Evolutionary conservation across 257 asterid genomes (phyloP), one percentile per base, ranked within the genome.

Genomic region (Solanum ossicruentum): DNA sequence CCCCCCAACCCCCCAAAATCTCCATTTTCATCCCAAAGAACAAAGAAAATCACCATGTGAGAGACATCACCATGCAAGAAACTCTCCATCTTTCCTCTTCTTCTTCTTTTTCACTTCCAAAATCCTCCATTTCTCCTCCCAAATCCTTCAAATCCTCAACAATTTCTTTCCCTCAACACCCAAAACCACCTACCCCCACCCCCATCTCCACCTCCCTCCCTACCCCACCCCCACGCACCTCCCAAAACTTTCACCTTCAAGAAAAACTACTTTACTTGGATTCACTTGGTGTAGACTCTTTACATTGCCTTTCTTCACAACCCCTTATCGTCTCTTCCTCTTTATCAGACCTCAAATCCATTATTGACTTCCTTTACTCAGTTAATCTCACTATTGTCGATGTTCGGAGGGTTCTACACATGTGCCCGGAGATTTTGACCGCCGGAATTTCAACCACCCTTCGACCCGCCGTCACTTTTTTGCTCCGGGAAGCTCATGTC

Each of bases 381-480:
- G 66, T 96, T 5, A 90, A 91, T 88, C 88, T 96, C 85, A 89
- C 89, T 65, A 72, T 87, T 0, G 90, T 47, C 13, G 98, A 93
- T 16, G 89, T 94, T 87, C 93, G 97, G 85, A 97, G 98, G 67
- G 88, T 93, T 16, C 66, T 94, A 88, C 91, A 91, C 51, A 94
- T 94, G 96, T 94, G 99, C 89, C 97, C 99, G 20, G 97, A 96
- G 12, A 85, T 94, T 6, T 45, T 96, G 7, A 91, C 97, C 45
- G 83, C 91, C 23, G 86, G 95, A 17, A 84, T 92, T 49, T 72
- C 89, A 65, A 63, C 75, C 8, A 89, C 88, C 11, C 39, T 94
- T 4, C 86, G 93, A 23, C 97, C 98, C 3, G 97, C 98, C 43
- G 87, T 91, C 41, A 93, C 94, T 8, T 96, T 96, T 84, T 93